Base-by-base conservation (phyloP, 1,284 basidiomycete species). In the Hortiboletus rubellus region DNA sequence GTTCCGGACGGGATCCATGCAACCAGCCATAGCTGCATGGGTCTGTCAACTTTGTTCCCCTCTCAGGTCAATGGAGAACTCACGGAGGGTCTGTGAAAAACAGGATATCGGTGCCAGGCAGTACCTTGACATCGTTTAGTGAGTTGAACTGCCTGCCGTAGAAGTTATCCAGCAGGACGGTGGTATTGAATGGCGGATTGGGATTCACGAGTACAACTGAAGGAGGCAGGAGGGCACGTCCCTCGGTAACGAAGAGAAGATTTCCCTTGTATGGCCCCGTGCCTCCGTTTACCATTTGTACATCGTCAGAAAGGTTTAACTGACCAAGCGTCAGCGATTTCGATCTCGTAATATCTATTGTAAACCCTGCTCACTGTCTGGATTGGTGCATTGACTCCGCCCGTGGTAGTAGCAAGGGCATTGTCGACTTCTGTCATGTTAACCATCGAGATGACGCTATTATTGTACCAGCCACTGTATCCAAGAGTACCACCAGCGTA, bases 141-240 rank as follows among this genome's bases (percentile, higher is more conserved):
- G 89, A 89, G 73, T 89, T 91, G 75, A 92, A 94, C 65, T 92
- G 89, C 10, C 88, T 77, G 4, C 91, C 91, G 63, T 82, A 87
- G 67, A 78, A 87, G 72, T 87, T 91, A 74, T 90, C 84, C 54
- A 89, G 67, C 17, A 89, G 65, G 43, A 87, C 80, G 22, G 85
- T 86, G 8, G 79, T 72, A 54, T 87, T 86, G 70, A 82, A 78
- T 0, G 90, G 90, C 14, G 81, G 64, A 1, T 63, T 61, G 0
- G 89, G 87, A 67, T 92, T 82, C 51, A 91, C 83, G 38, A 86
- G 77, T 0, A 80, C 84, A 27, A 92, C 69, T 3, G 82, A 83
- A 9, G 87, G 82, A 3, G 90, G 85, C 12, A 82, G 71, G 27
- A 77, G 66, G 2, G 85, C 88, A 46, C 86, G 79, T 11, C 90